A percentile compares a stretch with the other conserved stretches of the same genome.
phyloP scores from a whole-genome alignment of 2,329 filamentous ascomycete species.

The Aspergillus brunneoviolaceus region DNA sequence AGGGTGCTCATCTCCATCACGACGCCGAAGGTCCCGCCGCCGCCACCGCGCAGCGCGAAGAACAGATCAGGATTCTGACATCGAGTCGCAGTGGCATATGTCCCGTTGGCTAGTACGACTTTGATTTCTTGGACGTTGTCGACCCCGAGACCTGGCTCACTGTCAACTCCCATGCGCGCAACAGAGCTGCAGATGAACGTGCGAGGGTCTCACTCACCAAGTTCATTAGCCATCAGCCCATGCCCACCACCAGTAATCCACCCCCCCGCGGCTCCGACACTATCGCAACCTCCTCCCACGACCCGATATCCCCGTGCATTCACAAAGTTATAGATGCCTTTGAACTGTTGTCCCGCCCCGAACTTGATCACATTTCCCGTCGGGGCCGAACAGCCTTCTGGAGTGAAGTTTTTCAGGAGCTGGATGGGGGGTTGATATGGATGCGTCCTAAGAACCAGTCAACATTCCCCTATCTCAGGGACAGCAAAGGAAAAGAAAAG shows the following conservation, averaged over 20 bases:
- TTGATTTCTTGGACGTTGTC: slow-evolving; percentile 20
- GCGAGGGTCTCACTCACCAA: slow-evolving; percentile 5
- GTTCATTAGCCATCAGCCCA: slow-evolving; percentile 17
- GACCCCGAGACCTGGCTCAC: slow-evolving; percentile 13
- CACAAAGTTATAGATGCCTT: slow-evolving; percentile 20
- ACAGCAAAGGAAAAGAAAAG: background rate
- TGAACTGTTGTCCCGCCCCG: slow-evolving; percentile 21
- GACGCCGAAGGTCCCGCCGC: slow-evolving; percentile 19
- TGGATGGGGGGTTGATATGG: slow-evolving; percentile 18
- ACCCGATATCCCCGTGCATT: slow-evolving; percentile 13
- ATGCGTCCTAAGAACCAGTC: slow-evolving; percentile 11
- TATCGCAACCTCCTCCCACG: slow-evolving; percentile 14
- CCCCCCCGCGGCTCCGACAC: slow-evolving; percentile 17
- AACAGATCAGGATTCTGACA: slow-evolving; percentile 22
- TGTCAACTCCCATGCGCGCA: background rate
- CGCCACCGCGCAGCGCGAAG: slow-evolving; percentile 20
- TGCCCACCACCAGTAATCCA: slow-evolving; percentile 19
- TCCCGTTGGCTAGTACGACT: slow-evolving; percentile 17
- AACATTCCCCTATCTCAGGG: background rate
- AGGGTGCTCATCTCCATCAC: slow-evolving; percentile 19
- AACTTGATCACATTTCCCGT: slow-evolving; percentile 16
- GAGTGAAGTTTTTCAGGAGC: slow-evolving; percentile 13
- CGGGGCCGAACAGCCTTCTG: slow-evolving; percentile 11
- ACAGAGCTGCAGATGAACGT: too few species aligned
- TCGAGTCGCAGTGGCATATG: slow-evolving; percentile 16